Percentiles rank a stretch among this genome's conserved stretches.
Evolutionary conservation across 495 filamentous ascomycete genomes (phyloP).

Genomic region (Neurospora africana): DNA sequence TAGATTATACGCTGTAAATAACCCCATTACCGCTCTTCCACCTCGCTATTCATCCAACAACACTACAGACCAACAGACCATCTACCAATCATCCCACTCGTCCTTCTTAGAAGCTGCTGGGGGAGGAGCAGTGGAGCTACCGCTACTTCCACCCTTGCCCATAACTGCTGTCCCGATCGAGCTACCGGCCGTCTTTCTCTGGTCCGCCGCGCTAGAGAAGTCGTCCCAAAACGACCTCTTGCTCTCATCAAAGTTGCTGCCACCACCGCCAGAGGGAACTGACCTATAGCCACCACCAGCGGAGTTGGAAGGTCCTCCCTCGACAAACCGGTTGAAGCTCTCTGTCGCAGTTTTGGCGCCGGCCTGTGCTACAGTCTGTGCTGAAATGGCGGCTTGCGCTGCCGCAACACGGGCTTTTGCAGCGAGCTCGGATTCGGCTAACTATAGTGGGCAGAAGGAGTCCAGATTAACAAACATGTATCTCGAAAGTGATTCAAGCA

Average conservation of each 20-base stretch:
- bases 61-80: slow-evolving; percentile 10
- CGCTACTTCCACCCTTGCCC: slow-evolving; percentile 42
- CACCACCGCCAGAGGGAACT: slow-evolving; percentile 11
- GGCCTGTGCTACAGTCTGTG: slow-evolving; percentile 31
- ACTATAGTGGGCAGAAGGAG: slow-evolving; percentile 27
- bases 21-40: not conserved
- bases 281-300: slow-evolving; percentile 18
- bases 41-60: not conserved
- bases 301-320: slow-evolving; percentile 31
- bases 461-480: not conserved
- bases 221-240: slow-evolving; percentile 90
- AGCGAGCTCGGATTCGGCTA: slow-evolving; percentile 80
- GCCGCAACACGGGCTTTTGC: slow-evolving; percentile 68
- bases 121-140: slow-evolving; percentile 10
- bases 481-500: not conserved
- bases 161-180: slow-evolving; percentile 66
- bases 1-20: not conserved
- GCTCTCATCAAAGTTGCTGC: slow-evolving; percentile 39
- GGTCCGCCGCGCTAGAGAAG: slow-evolving; percentile 45
- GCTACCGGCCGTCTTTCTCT: slow-evolving; percentile 23
- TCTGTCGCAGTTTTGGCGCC: slow-evolving; percentile 65
- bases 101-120: slow-evolving; percentile 36
- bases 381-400: slow-evolving; percentile 48
- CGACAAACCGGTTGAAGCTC: slow-evolving; percentile 72
- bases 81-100: slow-evolving; percentile 58